Evolutionary conservation across 2,329 filamentous ascomycete species (phyloP), one percentile per base, ranked within the genome.

Genomic region (Escovopsis sp.): DNA sequence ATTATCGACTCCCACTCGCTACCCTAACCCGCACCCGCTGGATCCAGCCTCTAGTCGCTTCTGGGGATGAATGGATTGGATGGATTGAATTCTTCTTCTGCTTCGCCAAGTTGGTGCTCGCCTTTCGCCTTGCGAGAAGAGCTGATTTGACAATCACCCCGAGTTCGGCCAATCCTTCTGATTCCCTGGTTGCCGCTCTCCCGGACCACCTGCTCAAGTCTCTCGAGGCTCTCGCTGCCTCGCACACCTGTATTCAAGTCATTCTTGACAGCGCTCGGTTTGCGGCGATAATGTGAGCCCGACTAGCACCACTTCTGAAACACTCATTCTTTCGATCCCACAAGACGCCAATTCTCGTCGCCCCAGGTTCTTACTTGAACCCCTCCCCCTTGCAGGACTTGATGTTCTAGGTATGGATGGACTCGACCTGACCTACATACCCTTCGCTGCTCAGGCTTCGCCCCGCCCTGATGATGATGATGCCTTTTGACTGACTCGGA

Each of bases 241-340:
- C 16, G 34, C n/a, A 15, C 14, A 30, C 24, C 15, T 37, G 12
- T 24, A 12, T 13, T 31, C 15, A 10, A 1, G 3, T 4, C 12
- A 30, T 5, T n/a, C 13, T 43, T 41, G 41, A 41, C 43, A 44
- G 47, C 48, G 48, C 48, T 48, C 51, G 45, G 32, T 51, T 52
- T 49, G 53, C 51, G 56, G 56, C 59, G 59, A 62, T 62, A 53
- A 62, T 62, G 59, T 62, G 58, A 62, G 54, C 47, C 53, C 50
- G 51, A 48, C 41, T 52, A 48, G 50, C 51, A 45, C 55, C 52
- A 54, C 47, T 42, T 49, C 47, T 49, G 43, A 56, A 54, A 52
- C 51, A 51, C 51, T 52, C 27, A 30, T 30, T 51, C 50, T 47
- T 43, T 40, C 35, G 36, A 45, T 30, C 45, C 50, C 53, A 52